Conservation (phyloP, 148 eudicot genomes). For the Chenopodium quinoa region DNA sequence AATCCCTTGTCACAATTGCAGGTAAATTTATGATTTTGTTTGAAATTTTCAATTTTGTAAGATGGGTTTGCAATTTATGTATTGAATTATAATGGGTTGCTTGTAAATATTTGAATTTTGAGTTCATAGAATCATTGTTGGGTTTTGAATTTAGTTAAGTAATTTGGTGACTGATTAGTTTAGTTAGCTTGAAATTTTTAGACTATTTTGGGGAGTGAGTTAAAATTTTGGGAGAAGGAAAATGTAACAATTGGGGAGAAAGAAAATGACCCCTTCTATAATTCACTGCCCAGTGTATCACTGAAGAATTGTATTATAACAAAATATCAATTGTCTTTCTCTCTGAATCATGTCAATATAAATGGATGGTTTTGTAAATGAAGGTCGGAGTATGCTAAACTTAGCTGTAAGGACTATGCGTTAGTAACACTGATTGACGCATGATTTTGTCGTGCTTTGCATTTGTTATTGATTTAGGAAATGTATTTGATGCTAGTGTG, state of each 20-base stretch:
- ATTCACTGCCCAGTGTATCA: too few species aligned
- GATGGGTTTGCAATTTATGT: background rate
- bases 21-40: slow-evolving; percentile 31
- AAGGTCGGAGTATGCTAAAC: too few species aligned
- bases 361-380: background rate
- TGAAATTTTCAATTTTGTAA: background rate
- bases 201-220: background rate
- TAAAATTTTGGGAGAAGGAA: background rate
- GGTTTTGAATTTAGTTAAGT: background rate
- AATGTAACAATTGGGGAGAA: too few species aligned
- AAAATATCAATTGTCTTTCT: background rate
- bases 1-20: slow-evolving; percentile 87
- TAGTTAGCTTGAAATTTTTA: background rate
- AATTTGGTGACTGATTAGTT: slow-evolving; percentile 3
- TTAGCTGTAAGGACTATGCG: too few species aligned
- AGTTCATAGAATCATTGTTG: background rate
- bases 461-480: too few species aligned
- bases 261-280: too few species aligned
- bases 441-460: too few species aligned
- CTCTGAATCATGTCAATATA: background rate
- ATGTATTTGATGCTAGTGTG: too few species aligned
- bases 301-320: too few species aligned
- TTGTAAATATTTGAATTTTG: background rate
- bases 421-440: too few species aligned
- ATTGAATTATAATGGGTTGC: background rate